A percentile compares a stretch with the other conserved stretches of the same genome.
These are phyloP conservation scores for Platanthera guangdongensis DNA, from an alignment of 106 monocot genomes.

Conservation along the genomic window DNA sequence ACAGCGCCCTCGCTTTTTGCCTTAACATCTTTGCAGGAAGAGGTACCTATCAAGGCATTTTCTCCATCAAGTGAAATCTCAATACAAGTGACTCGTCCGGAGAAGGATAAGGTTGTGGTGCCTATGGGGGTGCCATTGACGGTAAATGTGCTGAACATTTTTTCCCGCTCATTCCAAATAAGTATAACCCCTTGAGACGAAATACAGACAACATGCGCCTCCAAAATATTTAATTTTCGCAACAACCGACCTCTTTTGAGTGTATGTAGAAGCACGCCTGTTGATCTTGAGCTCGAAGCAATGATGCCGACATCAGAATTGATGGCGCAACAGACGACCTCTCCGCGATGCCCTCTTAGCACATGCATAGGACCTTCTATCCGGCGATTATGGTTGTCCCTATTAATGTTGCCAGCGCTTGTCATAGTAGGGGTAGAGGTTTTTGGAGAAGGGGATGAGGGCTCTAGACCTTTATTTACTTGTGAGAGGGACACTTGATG, in stretches of 20 bases:
- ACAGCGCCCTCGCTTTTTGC: constrained; percentile 8
- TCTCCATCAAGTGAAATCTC: constrained; percentile 71
- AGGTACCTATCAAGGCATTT: constrained; percentile 57
- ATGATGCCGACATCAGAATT: constrained; percentile 68
- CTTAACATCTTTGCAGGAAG: constrained; percentile 20
- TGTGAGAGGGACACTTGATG: constrained; percentile 25
- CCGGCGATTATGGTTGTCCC: constrained; percentile 20
- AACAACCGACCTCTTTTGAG: constrained; percentile 63
- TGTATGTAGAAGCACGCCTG: constrained; percentile 77
- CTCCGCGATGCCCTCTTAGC: constrained; percentile 85
- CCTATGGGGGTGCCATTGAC: constrained; percentile 76
- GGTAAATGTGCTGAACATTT: constrained; percentile 60
- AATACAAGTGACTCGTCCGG: constrained; percentile 68
- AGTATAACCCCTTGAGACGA: constrained; percentile 78
- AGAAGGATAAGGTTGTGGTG: constrained; percentile 37
- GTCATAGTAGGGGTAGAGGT: constrained; percentile 39
- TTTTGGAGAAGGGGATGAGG: constrained; percentile 23
- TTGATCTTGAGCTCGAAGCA: constrained; percentile 58
- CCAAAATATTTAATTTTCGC: constrained; percentile 42
- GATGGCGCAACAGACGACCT: constrained; percentile 58
- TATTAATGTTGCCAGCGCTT: constrained; percentile 14
- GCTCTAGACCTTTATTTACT: constrained; percentile 26
- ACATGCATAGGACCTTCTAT: constrained; percentile 92
- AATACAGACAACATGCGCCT: constrained; percentile 48
- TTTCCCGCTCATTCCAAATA: constrained; percentile 57